Base-by-base conservation (phyloP, 1,284 basidiomycete genomes). In the Sanguinoderma infundibulare region DNA sequence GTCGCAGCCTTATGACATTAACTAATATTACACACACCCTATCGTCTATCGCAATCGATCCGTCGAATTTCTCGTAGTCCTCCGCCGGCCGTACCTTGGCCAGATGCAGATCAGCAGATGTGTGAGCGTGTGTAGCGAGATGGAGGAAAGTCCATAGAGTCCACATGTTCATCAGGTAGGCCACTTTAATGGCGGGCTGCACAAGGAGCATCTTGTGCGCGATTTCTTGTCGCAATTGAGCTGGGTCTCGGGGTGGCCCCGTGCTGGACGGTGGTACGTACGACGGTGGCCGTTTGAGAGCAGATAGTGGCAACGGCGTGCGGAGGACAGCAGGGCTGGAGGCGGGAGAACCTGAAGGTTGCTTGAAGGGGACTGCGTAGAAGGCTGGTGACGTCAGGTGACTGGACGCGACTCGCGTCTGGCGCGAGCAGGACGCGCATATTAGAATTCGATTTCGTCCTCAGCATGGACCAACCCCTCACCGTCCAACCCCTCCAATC, bases 341-440 rank as follows among this genome's bases (percentile, higher is more conserved):
- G n/a, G n/a, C n/a, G n/a, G n/a, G n/a, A n/a, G n/a, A n/a, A n/a
- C n/a, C n/a, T n/a, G n/a, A n/a, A n/a, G n/a, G n/a, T n/a, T n/a
- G n/a, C n/a, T n/a, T n/a, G n/a, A n/a, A n/a, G n/a, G n/a, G n/a
- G n/a, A n/a, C n/a, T n/a, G n/a, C n/a, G n/a, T n/a, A n/a, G n/a
- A n/a, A n/a, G n/a, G n/a, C n/a, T n/a, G n/a, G n/a, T 65, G 65
- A 65, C 64, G 63, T 70, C 66, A 69, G 47, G 57, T 55, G 63
- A 59, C 53, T 56, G 58, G 63, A 61, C 38, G 38, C 38, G 65
- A 60, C 66, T 62, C 61, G 64, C 57, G 57, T 63, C 55, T 47
- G 44, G 51, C 51, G 46, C 40, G 65, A 62, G 38, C 34, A 56
- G 54, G 53, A 65, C 55, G 36, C 63, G 39, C 49, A 52, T 44